A percentile compares a stretch with the other conserved stretches of the same genome.
phyloP scores from a whole-genome alignment of 2,329 filamentous ascomycete genomes.

The Incumbomyces delicatus region DNA sequence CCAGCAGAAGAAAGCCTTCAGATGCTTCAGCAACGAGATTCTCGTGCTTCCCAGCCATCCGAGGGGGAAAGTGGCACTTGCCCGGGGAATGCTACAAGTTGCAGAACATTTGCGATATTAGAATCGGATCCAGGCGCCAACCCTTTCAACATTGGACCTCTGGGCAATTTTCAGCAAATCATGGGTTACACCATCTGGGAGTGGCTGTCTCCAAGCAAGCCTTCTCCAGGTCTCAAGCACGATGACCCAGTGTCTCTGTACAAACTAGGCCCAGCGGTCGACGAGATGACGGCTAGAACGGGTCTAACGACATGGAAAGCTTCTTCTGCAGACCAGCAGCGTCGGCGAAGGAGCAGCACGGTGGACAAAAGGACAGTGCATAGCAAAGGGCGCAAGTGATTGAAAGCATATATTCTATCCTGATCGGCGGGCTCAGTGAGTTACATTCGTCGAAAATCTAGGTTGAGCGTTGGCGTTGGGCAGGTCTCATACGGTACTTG shows the following conservation, averaged over 20 bases:
- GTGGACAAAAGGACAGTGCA: background rate
- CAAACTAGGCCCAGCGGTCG: conserved; percentile 53
- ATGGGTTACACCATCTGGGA: conserved; percentile 65
- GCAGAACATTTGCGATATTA: conserved; percentile 69
- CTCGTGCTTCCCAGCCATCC: conserved; percentile 13
- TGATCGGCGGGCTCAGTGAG: too few species aligned
- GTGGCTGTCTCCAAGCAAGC: conserved; percentile 69
- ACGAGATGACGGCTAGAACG: conserved; percentile 36
- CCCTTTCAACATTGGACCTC: conserved; percentile 67
- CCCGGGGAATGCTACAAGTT: conserved; percentile 30
- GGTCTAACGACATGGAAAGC: conserved; percentile 2
- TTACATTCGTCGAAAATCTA: background rate
- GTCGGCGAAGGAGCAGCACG: conserved; percentile 14
- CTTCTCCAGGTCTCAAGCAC: conserved; percentile 62
- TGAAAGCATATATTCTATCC: too few species aligned
- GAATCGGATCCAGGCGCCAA: conserved; percentile 66
- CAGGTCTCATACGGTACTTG: background rate
- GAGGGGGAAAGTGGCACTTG: conserved; percentile 3
- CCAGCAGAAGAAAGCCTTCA: conserved; percentile 20
- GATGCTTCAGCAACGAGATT: conserved; percentile 13
- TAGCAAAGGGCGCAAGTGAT: background rate
- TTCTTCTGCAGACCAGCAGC: conserved; percentile 29
- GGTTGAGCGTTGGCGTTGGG: conserved; percentile 4
- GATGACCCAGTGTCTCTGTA: conserved; percentile 58
- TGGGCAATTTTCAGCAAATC: conserved; percentile 64